Evolutionary conservation across 257 asterid genomes (phyloP).

Genomic region (Verbena officinalis): DNA sequence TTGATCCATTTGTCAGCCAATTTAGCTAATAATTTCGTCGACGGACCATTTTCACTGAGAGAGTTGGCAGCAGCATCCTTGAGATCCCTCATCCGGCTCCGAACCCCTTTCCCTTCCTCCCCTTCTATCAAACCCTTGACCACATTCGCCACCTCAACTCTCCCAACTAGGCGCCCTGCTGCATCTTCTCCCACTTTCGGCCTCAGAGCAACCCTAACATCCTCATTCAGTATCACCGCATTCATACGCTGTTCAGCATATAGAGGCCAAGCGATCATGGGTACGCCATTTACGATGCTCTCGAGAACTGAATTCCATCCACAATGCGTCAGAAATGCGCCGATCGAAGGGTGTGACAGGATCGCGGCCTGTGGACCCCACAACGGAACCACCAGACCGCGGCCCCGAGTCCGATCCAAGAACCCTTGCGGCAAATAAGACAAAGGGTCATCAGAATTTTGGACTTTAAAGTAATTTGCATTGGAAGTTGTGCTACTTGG

Average conservation of each 20-base stretch:
- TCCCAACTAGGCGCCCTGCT: slow-evolving; percentile 45
- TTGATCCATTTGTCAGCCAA: slow-evolving; percentile 43
- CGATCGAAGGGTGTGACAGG: slow-evolving; percentile 42
- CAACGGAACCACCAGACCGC: slow-evolving; percentile 47
- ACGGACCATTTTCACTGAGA: slow-evolving; percentile 37
- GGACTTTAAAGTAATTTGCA: slow-evolving; percentile 37
- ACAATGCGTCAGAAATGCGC: slow-evolving; percentile 61
- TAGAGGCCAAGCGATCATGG: slow-evolving; percentile 83
- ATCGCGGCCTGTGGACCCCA: slow-evolving; percentile 64
- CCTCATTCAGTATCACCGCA: slow-evolving; percentile 55
- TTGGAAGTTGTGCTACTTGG: slow-evolving; percentile 33
- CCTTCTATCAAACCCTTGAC: slow-evolving; percentile 67
- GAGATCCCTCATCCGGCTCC: slow-evolving; percentile 53
- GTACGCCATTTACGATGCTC: slow-evolving; percentile 59
- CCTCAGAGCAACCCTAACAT: slow-evolving; percentile 51
- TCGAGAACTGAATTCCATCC: slow-evolving; percentile 76
- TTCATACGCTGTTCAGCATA: slow-evolving; percentile 82
- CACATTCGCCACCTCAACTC: slow-evolving; percentile 45
- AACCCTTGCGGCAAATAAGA: slow-evolving; percentile 55
- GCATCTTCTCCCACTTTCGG: slow-evolving; percentile 41
- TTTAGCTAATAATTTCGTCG: slow-evolving; percentile 32
- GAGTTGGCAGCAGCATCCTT: slow-evolving; percentile 54
- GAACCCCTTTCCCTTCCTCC: slow-evolving; percentile 58
- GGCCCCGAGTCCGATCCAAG: slow-evolving; percentile 39
- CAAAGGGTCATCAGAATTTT: slow-evolving; percentile 40